A percentile compares a stretch with the other conserved stretches of the same genome.
Conservation (phyloP, 352 stramenopile genomes). For the Phytophthora citrophthora region DNA sequence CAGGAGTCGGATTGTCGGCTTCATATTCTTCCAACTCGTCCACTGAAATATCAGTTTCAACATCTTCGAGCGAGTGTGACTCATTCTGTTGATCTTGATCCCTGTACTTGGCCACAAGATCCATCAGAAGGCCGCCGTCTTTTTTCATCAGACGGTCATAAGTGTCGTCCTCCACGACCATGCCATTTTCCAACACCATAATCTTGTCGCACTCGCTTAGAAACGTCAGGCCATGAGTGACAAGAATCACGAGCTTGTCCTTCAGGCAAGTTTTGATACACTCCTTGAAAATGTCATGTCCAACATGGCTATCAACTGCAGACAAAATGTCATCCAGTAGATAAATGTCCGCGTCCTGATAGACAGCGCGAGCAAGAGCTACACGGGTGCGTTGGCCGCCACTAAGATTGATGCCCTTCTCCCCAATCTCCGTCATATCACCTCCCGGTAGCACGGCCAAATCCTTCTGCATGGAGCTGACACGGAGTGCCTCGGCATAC, state of each 20-base stretch:
- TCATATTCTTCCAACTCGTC: constrained; percentile 54
- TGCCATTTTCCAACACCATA: constrained; percentile 61
- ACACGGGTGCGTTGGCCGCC: constrained; percentile 93
- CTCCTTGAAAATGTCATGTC: constrained; percentile 91
- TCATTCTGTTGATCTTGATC: constrained; percentile 52
- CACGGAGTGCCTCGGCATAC: constrained; percentile 63
- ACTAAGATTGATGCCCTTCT: constrained; percentile 95
- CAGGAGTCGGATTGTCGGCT: constrained; percentile 43
- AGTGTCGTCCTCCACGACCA: constrained; percentile 69
- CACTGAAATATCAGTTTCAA: constrained; percentile 39
- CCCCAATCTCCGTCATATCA: constrained; percentile 95
- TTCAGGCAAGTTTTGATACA: constrained; percentile 63
- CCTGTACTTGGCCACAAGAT: constrained; percentile 67
- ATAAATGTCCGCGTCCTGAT: constrained; percentile 87
- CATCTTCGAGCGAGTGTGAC: constrained; percentile 47
- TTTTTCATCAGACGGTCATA: constrained; percentile 78
- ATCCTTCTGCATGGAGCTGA: constrained; percentile 64
- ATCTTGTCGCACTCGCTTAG: constrained; percentile 68
- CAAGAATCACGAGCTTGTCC: constrained; percentile 84
- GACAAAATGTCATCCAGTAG: constrained; percentile 95
- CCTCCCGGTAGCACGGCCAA: constrained; percentile 66
- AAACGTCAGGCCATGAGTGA: constrained; percentile 76
- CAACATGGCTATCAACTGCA: constrained; percentile 96
- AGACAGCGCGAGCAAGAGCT: constrained; percentile 78
- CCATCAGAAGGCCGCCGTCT: constrained; percentile 66